These are phyloP conservation scores for Dryas octopetala DNA, from an alignment of 306 rosid species.

Conservation along the genomic window DNA sequence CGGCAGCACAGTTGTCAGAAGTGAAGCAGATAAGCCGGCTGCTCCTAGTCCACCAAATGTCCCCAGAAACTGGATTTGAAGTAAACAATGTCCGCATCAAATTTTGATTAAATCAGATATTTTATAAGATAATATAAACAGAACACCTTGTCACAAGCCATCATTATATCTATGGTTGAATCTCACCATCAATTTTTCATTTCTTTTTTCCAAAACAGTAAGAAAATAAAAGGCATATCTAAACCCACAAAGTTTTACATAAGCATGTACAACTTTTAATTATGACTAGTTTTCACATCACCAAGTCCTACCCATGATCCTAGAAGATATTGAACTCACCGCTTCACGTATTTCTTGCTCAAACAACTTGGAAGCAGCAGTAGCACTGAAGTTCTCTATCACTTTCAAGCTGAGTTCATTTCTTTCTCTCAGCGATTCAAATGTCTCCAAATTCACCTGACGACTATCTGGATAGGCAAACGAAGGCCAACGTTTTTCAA, in stretches of 20 bases:
- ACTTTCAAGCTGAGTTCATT: constrained; percentile 57
- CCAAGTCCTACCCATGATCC: neutral
- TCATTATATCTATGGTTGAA: neutral
- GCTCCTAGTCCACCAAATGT: constrained; percentile 90
- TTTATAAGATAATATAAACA: neutral
- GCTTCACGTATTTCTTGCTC: constrained; percentile 78
- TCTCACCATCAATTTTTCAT: neutral
- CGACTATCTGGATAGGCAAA: constrained; percentile 41
- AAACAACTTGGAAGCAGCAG: constrained; percentile 70
- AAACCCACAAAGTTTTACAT: neutral
- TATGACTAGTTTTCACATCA: neutral
- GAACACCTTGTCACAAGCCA: neutral
- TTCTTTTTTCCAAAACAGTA: neutral
- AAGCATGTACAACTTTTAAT: constrained; percentile 4
- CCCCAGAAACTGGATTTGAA: constrained; percentile 59
- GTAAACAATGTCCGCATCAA: constrained; percentile 16
- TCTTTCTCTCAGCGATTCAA: constrained; percentile 52
- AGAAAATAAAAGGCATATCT: neutral
- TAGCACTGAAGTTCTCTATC: constrained; percentile 61
- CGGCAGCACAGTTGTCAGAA: constrained; percentile 82
- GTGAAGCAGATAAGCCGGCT: constrained; percentile 94
- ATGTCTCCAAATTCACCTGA: constrained; percentile 50
- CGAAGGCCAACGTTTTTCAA: constrained; percentile 65
- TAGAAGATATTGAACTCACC: constrained; percentile 47
- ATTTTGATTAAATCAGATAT: constrained; percentile 8